A percentile compares a stretch with the other conserved stretches of the same genome.
phyloP scores from a whole-genome alignment of 2,329 filamentous ascomycete species.

The Tolypocladium tundrense region DNA sequence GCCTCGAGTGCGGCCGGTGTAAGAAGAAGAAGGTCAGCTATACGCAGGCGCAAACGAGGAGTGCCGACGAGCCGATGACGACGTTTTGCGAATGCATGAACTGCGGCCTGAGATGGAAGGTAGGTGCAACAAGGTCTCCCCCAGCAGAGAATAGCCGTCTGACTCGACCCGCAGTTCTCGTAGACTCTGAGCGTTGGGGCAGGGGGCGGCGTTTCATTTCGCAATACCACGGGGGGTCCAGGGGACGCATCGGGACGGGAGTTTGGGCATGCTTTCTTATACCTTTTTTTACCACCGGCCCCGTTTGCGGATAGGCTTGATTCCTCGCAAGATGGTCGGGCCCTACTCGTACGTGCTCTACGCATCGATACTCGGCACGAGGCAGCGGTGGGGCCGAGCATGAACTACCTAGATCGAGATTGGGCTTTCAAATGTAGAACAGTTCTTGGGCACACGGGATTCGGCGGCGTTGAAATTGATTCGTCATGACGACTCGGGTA shows the following conservation, averaged over 20 bases:
- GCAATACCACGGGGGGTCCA: not conserved
- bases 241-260: not conserved
- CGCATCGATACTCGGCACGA: not conserved
- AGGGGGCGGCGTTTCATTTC: slow-evolving; percentile 10
- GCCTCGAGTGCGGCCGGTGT: slow-evolving; percentile 83
- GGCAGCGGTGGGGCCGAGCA: not conserved
- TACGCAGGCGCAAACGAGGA: slow-evolving; percentile 88
- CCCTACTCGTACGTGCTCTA: not conserved
- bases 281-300: not conserved
- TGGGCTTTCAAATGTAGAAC: not conserved
- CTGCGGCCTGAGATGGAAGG: slow-evolving; percentile 65
- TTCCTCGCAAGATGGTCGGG: not conserved
- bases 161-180: slow-evolving; percentile 10
- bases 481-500: slow-evolving; percentile 14
- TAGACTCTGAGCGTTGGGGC: slow-evolving; percentile 4
- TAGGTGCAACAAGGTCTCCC: slow-evolving; percentile 23
- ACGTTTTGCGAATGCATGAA: slow-evolving; percentile 64
- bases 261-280: not conserved
- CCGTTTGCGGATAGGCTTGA: not conserved
- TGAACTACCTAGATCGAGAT: not conserved
- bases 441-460: not conserved
- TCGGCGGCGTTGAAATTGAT: not conserved
- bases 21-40: slow-evolving; percentile 92
- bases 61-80: slow-evolving; percentile 88
- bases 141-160: not conserved